These are phyloP conservation scores for Nitzschia inconspicua DNA, from an alignment of 108 stramenopile species.

Conservation along the genomic window DNA sequence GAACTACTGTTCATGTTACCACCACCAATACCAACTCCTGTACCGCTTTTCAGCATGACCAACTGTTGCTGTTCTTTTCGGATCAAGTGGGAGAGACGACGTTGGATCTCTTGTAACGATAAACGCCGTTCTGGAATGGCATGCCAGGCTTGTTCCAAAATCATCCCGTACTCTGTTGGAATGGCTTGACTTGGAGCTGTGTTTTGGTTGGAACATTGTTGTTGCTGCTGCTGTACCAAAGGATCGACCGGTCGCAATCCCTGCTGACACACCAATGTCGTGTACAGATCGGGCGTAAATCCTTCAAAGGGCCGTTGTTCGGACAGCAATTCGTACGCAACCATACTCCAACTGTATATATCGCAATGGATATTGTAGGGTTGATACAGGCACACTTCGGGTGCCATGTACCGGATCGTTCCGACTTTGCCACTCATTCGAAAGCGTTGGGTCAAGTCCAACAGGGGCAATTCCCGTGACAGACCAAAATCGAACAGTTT, in stretches of 20 bases:
- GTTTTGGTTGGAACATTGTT: too few relatives aligned
- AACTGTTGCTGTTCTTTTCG: too few relatives aligned
- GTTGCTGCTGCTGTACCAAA: too few relatives aligned
- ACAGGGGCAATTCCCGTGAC: conserved; percentile 60
- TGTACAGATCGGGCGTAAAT: conserved; percentile 74
- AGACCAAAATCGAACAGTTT: conserved; percentile 87
- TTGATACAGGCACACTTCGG: conserved; percentile 47
- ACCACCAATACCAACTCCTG: too few relatives aligned
- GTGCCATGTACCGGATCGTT: conserved; percentile 77
- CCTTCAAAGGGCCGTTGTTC: conserved; percentile 61
- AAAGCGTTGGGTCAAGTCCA: conserved; percentile 33
- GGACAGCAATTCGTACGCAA: conserved; percentile 59
- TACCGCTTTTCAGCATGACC: too few relatives aligned
- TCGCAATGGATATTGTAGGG: conserved; percentile 67
- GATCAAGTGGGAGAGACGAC: too few relatives aligned
- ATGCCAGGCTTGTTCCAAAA: too few relatives aligned
- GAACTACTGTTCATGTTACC: too few relatives aligned
- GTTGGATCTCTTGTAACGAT: too few relatives aligned
- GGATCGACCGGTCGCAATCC: conserved; percentile 36
- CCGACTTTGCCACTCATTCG: conserved; percentile 62
- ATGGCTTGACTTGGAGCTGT: too few relatives aligned
- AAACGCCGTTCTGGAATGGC: too few relatives aligned
- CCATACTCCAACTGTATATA: conserved; percentile 71
- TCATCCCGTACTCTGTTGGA: too few relatives aligned
- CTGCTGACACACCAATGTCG: conserved; percentile 53